These are phyloP conservation scores for Erigeron philadelphicus DNA, from an alignment of 140 eudicot genomes.

Conservation along the genomic window DNA sequence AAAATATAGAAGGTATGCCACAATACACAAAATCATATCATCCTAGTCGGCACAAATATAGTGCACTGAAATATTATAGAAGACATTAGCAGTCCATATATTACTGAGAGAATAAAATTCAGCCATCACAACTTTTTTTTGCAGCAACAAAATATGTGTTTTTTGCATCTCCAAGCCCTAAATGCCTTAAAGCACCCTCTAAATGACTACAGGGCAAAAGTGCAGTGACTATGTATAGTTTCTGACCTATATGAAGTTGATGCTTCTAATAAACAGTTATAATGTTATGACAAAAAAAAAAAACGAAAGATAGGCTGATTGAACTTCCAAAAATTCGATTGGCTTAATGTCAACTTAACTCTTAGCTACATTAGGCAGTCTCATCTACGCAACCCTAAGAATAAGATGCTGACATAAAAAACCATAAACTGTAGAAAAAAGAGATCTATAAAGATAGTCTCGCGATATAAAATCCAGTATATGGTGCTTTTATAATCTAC, in stretches of 20 bases:
- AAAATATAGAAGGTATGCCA: not conserved
- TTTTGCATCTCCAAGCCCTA: too few relatives aligned
- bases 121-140: too few relatives aligned
- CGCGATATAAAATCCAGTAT: not conserved
- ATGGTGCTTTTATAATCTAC: conserved; percentile 13
- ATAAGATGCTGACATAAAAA: not conserved
- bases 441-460: not conserved
- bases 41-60: too few relatives aligned
- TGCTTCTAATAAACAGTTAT: not conserved
- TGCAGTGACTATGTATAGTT: not conserved
- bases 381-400: too few relatives aligned
- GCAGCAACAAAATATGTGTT: too few relatives aligned
- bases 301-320: not conserved
- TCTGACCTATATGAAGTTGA: not conserved
- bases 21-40: not conserved
- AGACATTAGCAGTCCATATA: too few relatives aligned
- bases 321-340: not conserved
- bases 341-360: not conserved
- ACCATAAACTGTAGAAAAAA: not conserved
- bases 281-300: not conserved
- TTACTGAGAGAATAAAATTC: too few relatives aligned
- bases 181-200: too few relatives aligned
- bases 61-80: too few relatives aligned
- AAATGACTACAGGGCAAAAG: not conserved
- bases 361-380: not conserved